Evolutionary conservation across 176 grass and related monocot species (phyloP).

Genomic region (Triticum timopheevii): DNA sequence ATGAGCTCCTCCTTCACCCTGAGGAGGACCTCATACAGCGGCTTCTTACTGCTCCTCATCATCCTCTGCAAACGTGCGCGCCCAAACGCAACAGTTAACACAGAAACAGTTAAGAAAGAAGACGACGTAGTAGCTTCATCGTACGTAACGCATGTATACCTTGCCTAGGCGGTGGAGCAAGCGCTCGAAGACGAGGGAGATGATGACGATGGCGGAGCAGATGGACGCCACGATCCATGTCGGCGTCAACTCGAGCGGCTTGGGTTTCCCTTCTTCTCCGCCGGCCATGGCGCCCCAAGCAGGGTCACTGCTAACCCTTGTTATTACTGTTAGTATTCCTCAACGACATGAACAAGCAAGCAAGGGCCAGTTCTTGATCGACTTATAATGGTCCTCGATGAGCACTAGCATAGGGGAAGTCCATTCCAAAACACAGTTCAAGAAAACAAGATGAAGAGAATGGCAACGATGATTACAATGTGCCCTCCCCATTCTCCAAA

Average conservation of each 20-base stretch:
- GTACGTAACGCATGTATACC: constrained; percentile 16
- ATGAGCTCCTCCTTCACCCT: constrained; percentile 94
- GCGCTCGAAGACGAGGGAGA: constrained; percentile 84
- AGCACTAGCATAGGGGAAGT: neutral
- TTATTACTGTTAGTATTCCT: neutral
- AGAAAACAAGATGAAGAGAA: neutral
- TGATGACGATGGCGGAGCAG: constrained; percentile 69
- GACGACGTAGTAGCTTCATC: neutral
- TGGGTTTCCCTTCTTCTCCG: constrained; percentile 29
- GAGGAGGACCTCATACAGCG: constrained; percentile 70
- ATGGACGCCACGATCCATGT: constrained; percentile 88
- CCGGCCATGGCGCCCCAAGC: constrained; percentile 47
- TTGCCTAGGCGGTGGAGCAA: constrained; percentile 73
- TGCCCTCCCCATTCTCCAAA: neutral
- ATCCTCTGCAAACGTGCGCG: constrained; percentile 27
- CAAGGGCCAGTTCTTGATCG: neutral
- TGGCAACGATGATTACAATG: neutral
- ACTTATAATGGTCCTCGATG: neutral
- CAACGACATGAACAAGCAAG: neutral
- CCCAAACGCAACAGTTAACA: neutral
- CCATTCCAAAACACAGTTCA: neutral
- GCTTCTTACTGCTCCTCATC: constrained; percentile 52
- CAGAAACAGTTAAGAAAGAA: neutral
- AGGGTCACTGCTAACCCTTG: neutral
- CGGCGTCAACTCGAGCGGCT: constrained; percentile 67